These are phyloP conservation scores for Musa troglodytarum DNA, from an alignment of 176 grass and related monocot species.

Conservation along the genomic window DNA sequence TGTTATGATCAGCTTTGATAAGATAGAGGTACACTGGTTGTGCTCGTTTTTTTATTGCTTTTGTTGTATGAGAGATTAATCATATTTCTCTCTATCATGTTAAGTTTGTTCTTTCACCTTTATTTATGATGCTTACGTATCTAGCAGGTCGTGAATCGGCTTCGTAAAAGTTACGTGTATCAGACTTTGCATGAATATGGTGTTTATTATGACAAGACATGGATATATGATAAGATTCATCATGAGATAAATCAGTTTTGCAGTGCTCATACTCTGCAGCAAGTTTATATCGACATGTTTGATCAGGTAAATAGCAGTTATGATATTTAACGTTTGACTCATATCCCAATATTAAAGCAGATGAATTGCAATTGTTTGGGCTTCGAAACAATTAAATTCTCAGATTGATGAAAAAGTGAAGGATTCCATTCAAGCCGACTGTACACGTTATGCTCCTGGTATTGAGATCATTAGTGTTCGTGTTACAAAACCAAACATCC, in stretches of 20 bases:
- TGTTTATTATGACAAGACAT: conserved; percentile 89
- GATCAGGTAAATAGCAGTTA: conserved; percentile 56
- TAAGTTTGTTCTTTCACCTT: not conserved
- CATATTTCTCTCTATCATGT: conserved; percentile 8
- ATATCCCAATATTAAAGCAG: not conserved
- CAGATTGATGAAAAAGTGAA: conserved; percentile 99
- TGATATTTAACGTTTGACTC: conserved; percentile 7
- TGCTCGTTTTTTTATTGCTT: not conserved
- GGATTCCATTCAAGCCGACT: conserved; percentile 94
- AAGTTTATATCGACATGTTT: conserved; percentile 99
- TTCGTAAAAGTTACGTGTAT: conserved; percentile 78
- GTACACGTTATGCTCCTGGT: conserved; percentile 91
- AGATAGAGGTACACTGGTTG: conserved; percentile 67
- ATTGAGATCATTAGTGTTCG: conserved; percentile 92
- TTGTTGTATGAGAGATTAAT: not conserved
- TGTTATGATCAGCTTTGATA: conserved; percentile 99
- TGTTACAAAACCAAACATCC: conserved; percentile 97
- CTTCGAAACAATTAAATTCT: conserved; percentile 1
- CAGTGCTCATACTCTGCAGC: conserved; percentile 84
- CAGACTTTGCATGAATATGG: conserved; percentile 95
- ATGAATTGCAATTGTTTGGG: not conserved
- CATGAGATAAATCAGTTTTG: conserved; percentile 99
- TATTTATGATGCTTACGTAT: conserved; percentile 13
- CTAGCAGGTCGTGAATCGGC: conserved; percentile 85
- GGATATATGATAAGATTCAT: conserved; percentile 99